Conservation (phyloP, 805 yeast species). For the Candida lessepsii region DNA sequence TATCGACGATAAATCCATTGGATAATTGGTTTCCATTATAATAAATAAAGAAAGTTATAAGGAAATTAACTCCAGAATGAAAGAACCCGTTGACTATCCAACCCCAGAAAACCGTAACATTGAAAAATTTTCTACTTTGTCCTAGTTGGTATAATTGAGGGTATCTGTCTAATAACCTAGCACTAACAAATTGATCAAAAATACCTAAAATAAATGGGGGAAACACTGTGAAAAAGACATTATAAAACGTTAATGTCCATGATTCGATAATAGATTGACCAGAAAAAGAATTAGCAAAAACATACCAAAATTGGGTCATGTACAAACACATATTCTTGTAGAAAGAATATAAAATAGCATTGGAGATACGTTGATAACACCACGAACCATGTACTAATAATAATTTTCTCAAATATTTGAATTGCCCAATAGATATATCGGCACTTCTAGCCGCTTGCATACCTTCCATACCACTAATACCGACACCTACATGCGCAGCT, state of each 20-base stretch:
- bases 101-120: conserved; percentile 91
- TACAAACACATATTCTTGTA: conserved; percentile 94
- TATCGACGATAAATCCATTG: conserved; percentile 73
- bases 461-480: conserved; percentile 99
- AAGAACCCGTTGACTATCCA: conserved; percentile 96
- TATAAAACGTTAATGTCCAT: conserved; percentile 96
- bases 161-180: conserved; percentile 83
- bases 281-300: conserved; percentile 85
- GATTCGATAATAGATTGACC: conserved; percentile 97
- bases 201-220: conserved; percentile 97
- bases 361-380: conserved; percentile 93
- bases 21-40: conserved; percentile 62
- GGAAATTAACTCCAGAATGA: conserved; percentile 83
- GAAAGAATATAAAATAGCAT: conserved; percentile 90
- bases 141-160: conserved; percentile 93
- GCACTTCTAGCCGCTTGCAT: conserved; percentile 99
- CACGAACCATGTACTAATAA: conserved; percentile 94
- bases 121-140: conserved; percentile 83
- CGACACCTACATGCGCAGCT: conserved; percentile 99
- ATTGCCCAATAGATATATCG: conserved; percentile 95
- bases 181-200: conserved; percentile 93
- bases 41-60: conserved; percentile 69
- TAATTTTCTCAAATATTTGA: conserved; percentile 78
- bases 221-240: conserved; percentile 87
- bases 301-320: conserved; percentile 99